Conservation (phyloP, 371 early-diverging fungal species). For the Circinella minor region DNA sequence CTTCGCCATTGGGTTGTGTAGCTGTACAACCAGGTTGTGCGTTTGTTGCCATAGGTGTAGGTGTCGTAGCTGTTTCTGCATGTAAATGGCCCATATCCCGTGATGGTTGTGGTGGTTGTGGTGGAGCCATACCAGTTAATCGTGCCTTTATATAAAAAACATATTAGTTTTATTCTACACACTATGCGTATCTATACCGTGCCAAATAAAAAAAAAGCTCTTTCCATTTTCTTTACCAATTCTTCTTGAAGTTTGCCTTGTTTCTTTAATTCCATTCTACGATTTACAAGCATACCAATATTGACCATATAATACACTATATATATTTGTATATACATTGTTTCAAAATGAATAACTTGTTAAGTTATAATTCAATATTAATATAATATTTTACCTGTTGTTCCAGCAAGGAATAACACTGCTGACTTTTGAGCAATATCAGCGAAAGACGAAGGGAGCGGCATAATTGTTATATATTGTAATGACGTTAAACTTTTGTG, state of each 20-base stretch:
- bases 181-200: neutral
- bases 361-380: too few species aligned
- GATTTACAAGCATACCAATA: constrained; percentile 71
- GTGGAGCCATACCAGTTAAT: constrained; percentile 23
- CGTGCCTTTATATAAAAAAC: constrained; percentile 28
- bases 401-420: constrained; percentile 51
- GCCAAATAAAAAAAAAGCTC: neutral
- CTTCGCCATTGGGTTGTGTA: constrained; percentile 1
- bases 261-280: constrained; percentile 51
- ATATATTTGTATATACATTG: neutral
- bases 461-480: constrained; percentile 24
- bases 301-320: constrained; percentile 85
- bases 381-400: constrained; percentile 36
- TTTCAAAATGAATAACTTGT: neutral
- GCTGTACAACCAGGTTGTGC: constrained; percentile 33
- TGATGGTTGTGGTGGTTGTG: neutral
- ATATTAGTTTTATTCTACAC: neutral
- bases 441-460: constrained; percentile 42
- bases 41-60: constrained; percentile 40
- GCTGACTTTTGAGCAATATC: constrained; percentile 56
- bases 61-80: constrained; percentile 49
- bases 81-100: constrained; percentile 24
- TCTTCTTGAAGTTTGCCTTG: constrained; percentile 55
- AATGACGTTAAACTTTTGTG: neutral
- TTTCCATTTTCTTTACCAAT: constrained; percentile 31